Evolutionary conservation across 1,139 yeast genomes (phyloP), one percentile per base, ranked within the genome.

Genomic region (Pichia inconspicua): DNA sequence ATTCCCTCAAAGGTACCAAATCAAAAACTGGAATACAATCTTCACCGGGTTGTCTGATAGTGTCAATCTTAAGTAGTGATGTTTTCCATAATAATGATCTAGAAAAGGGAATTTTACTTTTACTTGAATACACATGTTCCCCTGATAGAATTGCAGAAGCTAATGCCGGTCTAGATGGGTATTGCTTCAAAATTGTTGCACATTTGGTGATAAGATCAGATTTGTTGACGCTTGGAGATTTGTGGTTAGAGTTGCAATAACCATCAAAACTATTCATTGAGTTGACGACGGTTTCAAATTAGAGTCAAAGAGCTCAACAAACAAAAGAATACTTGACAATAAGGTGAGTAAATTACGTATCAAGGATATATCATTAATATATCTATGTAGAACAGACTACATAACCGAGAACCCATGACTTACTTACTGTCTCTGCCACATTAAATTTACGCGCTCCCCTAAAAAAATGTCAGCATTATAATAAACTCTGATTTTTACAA

Each of bases 51-150:
- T 41, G 41, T 28, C 19, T 53, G 19, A 53, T 42, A 6, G 46
- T 50, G 30, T 49, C 49, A 15, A 48, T 42, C n/a, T 53, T 53
- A 25, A 50, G 42, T 7, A 53, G 43, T 19, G 52, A 44, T 22
- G 59, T 42, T 40, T 57, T 57, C 60, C 59, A 57, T 1, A 57
- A 22, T 10, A 57, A 45, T 4, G 60, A 42, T 38, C 60, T 48
- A 9, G 56, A 53, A 41, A 54, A 57, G 5, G 49, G 48, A 4
- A 43, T 37, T 14, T 32, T 36, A n/a, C 38, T 41, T 9, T 46
- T 42, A 14, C 39, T 43, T 15, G 47, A 41, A 34, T 43, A 45
- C 11, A 48, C 42, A 10, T 50, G 53, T 27, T 42, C 25, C 9
- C 49, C 51, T 15, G 53, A 44, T 12, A 50, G 19, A 10, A 50